A percentile compares a stretch with the other conserved stretches of the same genome.
Evolutionary conservation across 306 rosid genomes (phyloP).

Genomic region (Sindora glabra): DNA sequence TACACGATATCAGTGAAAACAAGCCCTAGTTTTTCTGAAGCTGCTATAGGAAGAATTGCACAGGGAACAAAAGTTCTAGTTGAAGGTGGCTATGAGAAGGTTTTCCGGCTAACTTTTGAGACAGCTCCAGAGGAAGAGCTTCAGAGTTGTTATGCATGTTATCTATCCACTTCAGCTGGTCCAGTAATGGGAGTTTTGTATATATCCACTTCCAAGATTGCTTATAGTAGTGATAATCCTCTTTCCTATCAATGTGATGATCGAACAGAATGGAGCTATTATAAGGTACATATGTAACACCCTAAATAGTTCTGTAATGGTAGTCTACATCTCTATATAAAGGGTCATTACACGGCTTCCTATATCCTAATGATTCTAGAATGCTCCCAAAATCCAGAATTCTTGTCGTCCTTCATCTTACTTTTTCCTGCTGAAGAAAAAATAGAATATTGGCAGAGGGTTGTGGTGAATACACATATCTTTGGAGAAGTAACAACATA

Average conservation of each 20-base stretch:
- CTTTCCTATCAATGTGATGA: slow-evolving; percentile 53
- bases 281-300: slow-evolving; percentile 53
- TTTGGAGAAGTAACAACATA: no score
- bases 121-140: slow-evolving; percentile 69
- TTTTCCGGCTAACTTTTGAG: slow-evolving; percentile 67
- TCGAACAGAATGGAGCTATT: slow-evolving; percentile 87
- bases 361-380: not conserved
- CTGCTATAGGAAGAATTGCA: slow-evolving; percentile 94
- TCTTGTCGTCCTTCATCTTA: no score
- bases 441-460: no score
- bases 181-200: slow-evolving; percentile 68
- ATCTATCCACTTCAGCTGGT: slow-evolving; percentile 88
- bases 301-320: no score
- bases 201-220: slow-evolving; percentile 69
- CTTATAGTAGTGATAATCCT: slow-evolving; percentile 83
- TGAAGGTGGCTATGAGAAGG: slow-evolving; percentile 89
- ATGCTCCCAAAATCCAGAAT: no score
- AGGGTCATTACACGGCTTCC: no score
- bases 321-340: no score
- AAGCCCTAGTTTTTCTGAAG: slow-evolving; percentile 85
- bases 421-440: no score
- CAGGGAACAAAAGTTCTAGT: slow-evolving; percentile 90
- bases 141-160: slow-evolving; percentile 78
- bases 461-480: no score
- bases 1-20: slow-evolving; percentile 59